Evolutionary conservation across 768 basidiomycete species (phyloP), one percentile per base, ranked within the genome.

Genomic region (Tubosaeta sp.): DNA sequence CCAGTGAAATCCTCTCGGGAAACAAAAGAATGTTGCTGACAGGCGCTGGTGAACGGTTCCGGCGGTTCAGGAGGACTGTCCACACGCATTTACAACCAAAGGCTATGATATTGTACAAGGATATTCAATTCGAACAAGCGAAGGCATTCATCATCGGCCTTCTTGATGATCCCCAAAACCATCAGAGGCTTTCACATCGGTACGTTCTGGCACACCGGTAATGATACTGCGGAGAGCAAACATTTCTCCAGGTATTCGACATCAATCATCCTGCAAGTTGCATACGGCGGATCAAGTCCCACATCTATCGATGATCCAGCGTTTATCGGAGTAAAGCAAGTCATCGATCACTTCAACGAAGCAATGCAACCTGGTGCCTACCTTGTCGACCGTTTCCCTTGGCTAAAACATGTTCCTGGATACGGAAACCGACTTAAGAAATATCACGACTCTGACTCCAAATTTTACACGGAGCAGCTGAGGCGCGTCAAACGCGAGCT

Each of bases 11-110:
- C 0, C 68, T 83, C 1, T 79, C 76, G 0, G 79, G 80, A 6
- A 77, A 77, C 0, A 81, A 82, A 74, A 66, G 82, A 24, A 68
- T 79, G 7, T 52, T 80, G 14, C 62, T 82, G 3, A 75, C 74
- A 2, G 71, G 75, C 0, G 71, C 71, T 4, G 80, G 80, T 1
- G 78, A 80, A 14, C 66, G 75, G 24, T 77, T 82, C 55, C 80
- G 79, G 65, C 80, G 78, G 54, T 74, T 81, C 69, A 52, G 66
- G 24, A 82, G 78, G 45, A 80, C 78, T 0, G 60, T 82, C 2
- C 81, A 83, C 54, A 70, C 77, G 0, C 76, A 82, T 49, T 66
- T 84, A 0, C 77, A 81, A 51, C 70, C 76, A 0, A 79, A 77
- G 52, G 70, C 71, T 1, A 68, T 80, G 4, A 61, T 65, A 3